Conservation (phyloP, 2,329 filamentous ascomycete species). For the Ceratocystis harringtonii region DNA sequence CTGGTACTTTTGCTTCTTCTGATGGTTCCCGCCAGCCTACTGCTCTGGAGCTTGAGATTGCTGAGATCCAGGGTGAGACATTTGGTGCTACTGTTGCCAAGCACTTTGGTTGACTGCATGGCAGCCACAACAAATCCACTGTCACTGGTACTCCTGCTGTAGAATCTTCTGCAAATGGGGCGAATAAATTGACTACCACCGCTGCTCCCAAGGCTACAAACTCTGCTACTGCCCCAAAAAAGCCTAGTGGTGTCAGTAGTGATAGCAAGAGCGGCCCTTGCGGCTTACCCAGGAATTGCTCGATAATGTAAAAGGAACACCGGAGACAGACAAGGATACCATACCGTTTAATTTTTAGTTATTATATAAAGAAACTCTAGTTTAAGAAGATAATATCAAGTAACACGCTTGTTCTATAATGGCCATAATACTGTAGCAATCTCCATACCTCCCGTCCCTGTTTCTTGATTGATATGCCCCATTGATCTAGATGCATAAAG, state of each 20-base stretch:
- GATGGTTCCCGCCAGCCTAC: constrained; percentile 78
- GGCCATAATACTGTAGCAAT: too few relatives aligned
- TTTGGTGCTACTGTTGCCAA: constrained; percentile 70
- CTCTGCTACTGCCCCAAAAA: constrained; percentile 11
- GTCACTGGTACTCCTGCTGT: constrained; percentile 18
- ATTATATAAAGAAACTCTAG: background rate
- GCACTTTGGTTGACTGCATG: constrained; percentile 66
- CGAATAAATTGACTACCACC: background rate
- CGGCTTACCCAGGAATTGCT: constrained; percentile 42
- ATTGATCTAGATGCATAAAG: too few relatives aligned
- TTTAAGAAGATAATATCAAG: background rate
- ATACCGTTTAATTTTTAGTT: constrained; percentile 15
- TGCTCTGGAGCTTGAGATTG: constrained; percentile 60
- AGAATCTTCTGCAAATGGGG: constrained; percentile 10
- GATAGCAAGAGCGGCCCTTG: constrained; percentile 54
- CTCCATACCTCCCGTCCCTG: too few relatives aligned
- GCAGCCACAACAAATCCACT: constrained; percentile 26
- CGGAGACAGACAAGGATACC: background rate
- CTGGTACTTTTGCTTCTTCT: constrained; percentile 66
- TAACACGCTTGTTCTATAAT: background rate
- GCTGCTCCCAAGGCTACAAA: constrained; percentile 18
- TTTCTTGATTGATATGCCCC: too few relatives aligned
- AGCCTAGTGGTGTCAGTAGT: constrained; percentile 27
- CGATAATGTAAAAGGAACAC: constrained; percentile 14
- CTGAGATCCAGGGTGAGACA: constrained; percentile 64